Conservation (phyloP, 2,329 filamentous ascomycete genomes). For the Macrophomina phaseolina region DNA sequence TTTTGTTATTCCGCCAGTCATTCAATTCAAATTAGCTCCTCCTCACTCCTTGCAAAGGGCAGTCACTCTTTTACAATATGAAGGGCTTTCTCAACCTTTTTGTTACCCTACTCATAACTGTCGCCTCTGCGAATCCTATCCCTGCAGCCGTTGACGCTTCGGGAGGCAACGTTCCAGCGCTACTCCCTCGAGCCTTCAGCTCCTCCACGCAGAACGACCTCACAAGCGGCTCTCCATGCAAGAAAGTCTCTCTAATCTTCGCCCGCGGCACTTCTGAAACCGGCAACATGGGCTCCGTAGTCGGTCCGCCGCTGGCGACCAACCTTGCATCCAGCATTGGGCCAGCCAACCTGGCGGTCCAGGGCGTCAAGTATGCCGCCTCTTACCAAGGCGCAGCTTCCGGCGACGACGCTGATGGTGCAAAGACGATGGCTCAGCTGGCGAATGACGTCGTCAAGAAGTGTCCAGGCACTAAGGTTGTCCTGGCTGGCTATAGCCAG, state of each 20-base stretch:
- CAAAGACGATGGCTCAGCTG: slow-evolving; percentile 48
- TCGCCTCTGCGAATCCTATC: not conserved
- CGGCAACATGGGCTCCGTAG: slow-evolving; percentile 58
- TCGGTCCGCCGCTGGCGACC: slow-evolving; percentile 59
- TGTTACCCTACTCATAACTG: not conserved
- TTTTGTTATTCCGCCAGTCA: not conserved
- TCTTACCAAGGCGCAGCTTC: not conserved
- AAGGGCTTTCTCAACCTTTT: not conserved
- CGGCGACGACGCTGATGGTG: not conserved
- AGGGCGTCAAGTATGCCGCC: slow-evolving; percentile 61
- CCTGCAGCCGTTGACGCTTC: no score
- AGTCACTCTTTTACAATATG: not conserved
- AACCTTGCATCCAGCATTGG: slow-evolving; percentile 48
- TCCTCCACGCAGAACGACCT: slow-evolving; percentile 37
- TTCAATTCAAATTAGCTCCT: not conserved
- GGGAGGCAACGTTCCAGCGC: not conserved
- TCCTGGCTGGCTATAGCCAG: slow-evolving; percentile 53
- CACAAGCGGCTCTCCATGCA: slow-evolving; percentile 44
- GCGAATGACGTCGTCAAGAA: slow-evolving; percentile 46
- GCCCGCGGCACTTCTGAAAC: slow-evolving; percentile 62
- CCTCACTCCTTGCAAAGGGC: no score
- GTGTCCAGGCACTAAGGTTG: slow-evolving; percentile 54
- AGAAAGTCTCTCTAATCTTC: slow-evolving; percentile 59
- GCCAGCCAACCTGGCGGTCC: slow-evolving; percentile 54
- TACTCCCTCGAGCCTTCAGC: not conserved